Base-by-base conservation (phyloP, 2,329 filamentous ascomycete species). In the Diaporthe caulivora region DNA sequence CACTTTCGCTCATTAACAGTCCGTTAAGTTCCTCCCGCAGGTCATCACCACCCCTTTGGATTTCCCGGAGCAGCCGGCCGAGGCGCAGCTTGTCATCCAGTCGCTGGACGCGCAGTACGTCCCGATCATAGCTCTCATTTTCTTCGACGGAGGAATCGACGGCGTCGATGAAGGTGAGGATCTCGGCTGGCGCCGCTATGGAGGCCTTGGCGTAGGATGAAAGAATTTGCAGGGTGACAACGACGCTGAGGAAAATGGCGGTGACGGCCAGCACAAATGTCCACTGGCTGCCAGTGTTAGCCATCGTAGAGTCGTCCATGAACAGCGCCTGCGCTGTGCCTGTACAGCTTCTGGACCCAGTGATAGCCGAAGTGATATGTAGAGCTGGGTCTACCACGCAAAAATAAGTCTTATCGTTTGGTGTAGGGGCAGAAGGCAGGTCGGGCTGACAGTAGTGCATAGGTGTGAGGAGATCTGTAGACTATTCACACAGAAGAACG, bases 51-150 rank as follows among this genome's bases (percentile, higher is more conserved):
- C 83, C 84, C 80, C 85, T 88, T 79, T 91, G 90, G 72, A 92
- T 92, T 81, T 92, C 90, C 75, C 89, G 86, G 76, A 92, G 82
- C 74, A 92, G 82, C 54, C 86, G 85, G 74, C 83, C 85, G 54
- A 92, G 85, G 62, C 90, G 88, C 62, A 92, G 79, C 83, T 91
- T 91, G 80, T 92, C 90, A 76, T 92, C 90, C 34, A 92, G 84
- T 49, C 87, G 87, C 78, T 85, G 85, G 51, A 92, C 86, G 73
- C 87, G 88, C 72, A 86, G 83, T 58, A 92, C 85, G 77, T 92
- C 89, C 76, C 86, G 84, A 80, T 92, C 89, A 79, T 92, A 92
- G 78, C 86, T 89, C 80, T 92, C 90, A 78, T 92, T 92, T 80
- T 92, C 91, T 76, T 88, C 84, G 67, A 91, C 85, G 40, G 89